A percentile compares a stretch with the other conserved stretches of the same genome.
phyloP scores from a whole-genome alignment of 495 filamentous ascomycete species.

The Hyaloscypha finlandica region DNA sequence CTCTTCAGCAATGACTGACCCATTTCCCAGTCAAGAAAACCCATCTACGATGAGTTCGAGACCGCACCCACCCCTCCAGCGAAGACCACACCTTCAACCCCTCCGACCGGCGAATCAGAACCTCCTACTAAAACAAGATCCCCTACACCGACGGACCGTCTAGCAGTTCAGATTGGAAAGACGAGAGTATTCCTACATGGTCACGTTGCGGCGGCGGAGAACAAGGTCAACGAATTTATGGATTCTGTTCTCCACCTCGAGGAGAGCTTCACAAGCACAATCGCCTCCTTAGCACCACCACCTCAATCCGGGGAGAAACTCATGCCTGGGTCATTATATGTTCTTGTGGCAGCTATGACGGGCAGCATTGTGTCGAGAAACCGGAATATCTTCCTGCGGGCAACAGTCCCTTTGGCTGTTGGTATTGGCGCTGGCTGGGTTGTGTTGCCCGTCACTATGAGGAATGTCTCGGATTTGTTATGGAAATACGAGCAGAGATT shows the following conservation, averaged over 20 bases:
- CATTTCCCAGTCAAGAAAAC: constrained; percentile 51
- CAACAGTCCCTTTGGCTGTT: constrained; percentile 67
- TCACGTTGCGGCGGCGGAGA: constrained; percentile 70
- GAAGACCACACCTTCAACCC: constrained; percentile 17
- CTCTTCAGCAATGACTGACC: constrained; percentile 9
- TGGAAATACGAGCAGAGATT: constrained; percentile 90
- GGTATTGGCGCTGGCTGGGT: constrained; percentile 73
- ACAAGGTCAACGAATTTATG: constrained; percentile 74
- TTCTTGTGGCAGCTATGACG: constrained; percentile 88
- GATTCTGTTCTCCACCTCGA: constrained; percentile 76
- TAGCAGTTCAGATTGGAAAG: constrained; percentile 78
- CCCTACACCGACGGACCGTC: constrained; percentile 88
- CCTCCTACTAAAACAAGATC: constrained; percentile 17
- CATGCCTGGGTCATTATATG: constrained; percentile 84
- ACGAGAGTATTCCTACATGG: constrained; percentile 80
- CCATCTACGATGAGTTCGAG: constrained; percentile 67
- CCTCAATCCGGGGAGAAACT: constrained; percentile 79
- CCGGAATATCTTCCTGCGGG: constrained; percentile 76
- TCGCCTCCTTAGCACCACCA: constrained; percentile 83
- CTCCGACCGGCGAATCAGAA: constrained; percentile 4
- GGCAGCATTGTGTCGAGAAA: constrained; percentile 86
- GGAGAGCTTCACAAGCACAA: constrained; percentile 78
- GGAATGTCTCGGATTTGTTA: constrained; percentile 77
- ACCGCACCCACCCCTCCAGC: constrained; percentile 40
- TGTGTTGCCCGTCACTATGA: constrained; percentile 75